phyloP scores from a whole-genome alignment of 1,139 yeast genomes.

The Geotrichum candidum region DNA sequence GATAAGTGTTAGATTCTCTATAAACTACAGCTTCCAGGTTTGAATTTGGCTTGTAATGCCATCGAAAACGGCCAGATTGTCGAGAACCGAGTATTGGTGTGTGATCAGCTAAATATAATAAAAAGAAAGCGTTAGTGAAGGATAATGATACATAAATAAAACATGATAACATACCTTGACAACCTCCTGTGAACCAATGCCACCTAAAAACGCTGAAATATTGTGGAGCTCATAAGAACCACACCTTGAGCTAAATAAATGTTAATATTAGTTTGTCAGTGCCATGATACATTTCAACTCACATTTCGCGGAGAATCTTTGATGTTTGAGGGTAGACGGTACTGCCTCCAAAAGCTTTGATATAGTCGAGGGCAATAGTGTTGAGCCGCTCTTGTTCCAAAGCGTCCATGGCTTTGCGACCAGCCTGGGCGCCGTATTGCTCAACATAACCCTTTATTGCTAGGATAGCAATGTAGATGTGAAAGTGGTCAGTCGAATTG shows the following conservation, averaged over 20 bases:
- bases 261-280: neutral
- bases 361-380: slow-evolving; percentile 18
- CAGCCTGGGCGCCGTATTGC: slow-evolving; percentile 19
- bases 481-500: slow-evolving; percentile 20
- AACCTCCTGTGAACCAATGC: slow-evolving; percentile 71
- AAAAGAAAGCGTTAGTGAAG: slow-evolving; percentile 16
- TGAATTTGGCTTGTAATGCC: slow-evolving; percentile 52
- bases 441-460: slow-evolving; percentile 26
- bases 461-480: slow-evolving; percentile 26
- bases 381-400: slow-evolving; percentile 14
- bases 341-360: slow-evolving; percentile 16
- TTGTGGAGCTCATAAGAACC: slow-evolving; percentile 43
- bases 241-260: slow-evolving; percentile 30
- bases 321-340: slow-evolving; percentile 14
- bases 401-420: slow-evolving; percentile 13
- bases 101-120: slow-evolving; percentile 43
- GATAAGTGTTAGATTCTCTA: neutral
- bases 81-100: slow-evolving; percentile 67
- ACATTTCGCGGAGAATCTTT: slow-evolving; percentile 24
- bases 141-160: neutral
- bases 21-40: slow-evolving; percentile 43
- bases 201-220: slow-evolving; percentile 60
- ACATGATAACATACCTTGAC: slow-evolving; percentile 38
- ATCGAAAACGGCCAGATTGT: slow-evolving; percentile 61
- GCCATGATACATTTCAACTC: slow-evolving; percentile 8